Base-by-base conservation (phyloP, 2,329 filamentous ascomycete species). In the Arthrocladium fulminans region DNA sequence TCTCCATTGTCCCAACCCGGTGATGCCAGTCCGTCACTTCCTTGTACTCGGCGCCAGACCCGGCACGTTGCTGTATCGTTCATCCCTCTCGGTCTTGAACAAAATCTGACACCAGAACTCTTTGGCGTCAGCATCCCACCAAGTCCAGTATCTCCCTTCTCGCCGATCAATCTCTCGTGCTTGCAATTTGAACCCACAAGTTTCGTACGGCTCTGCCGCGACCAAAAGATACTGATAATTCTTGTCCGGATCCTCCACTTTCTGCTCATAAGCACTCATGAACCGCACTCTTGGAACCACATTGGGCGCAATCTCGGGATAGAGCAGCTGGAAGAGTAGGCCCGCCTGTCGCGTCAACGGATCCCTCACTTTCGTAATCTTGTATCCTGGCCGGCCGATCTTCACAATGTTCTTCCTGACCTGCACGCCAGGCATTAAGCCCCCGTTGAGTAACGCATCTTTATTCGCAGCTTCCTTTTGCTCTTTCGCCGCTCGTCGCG, bases 91-190 rank as follows among this genome's bases (percentile, higher is more conserved):
- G 32, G 92, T 97, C 79, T 96, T 92, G 71, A 97, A 98, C 74
- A 97, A 86, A 56, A 98, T 78, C 73, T 97, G 92, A 34, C 96
- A 79, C 87, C 88, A 97, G 64, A 94, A 98, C 72, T 97, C 90
- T 74, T 94, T 95, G 54, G 84, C 81, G 66, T 98, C 92, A 52
- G 84, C 83, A 68, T 98, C 92, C 74, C 89, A 98, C 82, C 89
- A 97, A 47, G 80, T 84, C 77, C 90, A 98, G 67, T 89, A 92
- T 61, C 83, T 79, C 49, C 86, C 89, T 57, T 94, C 88, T 20
- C 86, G 77, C 60, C 88, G 80, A 70, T 98, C 92, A 51, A 98
- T 81, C 73, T 97, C 92, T 51, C 88, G 76, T 3, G 89, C 87
- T 66, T 95, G 92, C 48, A 98, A 74, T 75, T 98, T 98, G 68